phyloP scores from a whole-genome alignment of 1,284 basidiomycete genomes.

The Fomitiporia mediterranea region DNA sequence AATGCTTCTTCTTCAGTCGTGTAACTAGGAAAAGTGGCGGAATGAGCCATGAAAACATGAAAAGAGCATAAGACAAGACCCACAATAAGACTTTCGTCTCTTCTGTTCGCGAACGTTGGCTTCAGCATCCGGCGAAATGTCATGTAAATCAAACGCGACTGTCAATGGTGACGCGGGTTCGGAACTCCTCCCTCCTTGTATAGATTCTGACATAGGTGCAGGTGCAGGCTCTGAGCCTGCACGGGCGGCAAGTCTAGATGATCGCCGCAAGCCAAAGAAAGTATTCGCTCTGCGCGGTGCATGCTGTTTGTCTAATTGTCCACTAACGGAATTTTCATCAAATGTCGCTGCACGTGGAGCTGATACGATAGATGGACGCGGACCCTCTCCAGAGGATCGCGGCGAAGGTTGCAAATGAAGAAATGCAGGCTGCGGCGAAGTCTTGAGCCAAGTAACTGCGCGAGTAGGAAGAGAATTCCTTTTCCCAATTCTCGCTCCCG shows the following conservation, averaged over 20 bases:
- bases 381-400: background rate
- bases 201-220: background rate
- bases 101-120: background rate
- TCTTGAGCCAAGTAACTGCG: background rate
- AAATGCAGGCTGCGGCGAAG: background rate
- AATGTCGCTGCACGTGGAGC: background rate
- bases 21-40: background rate
- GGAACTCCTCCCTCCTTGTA: background rate
- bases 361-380: background rate
- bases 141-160: background rate
- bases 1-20: background rate
- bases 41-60: background rate
- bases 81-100: conserved; percentile 1
- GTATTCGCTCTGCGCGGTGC: conserved; percentile 1
- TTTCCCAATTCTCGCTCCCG: background rate
- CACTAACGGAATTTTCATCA: background rate
- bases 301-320: background rate
- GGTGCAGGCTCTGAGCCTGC: background rate
- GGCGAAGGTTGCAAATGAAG: background rate
- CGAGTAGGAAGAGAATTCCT: background rate
- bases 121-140: background rate
- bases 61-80: background rate
- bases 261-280: conserved; percentile 1
- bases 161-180: background rate
- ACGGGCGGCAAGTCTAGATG: background rate